Percentiles rank a stretch among this genome's conserved stretches.
These are phyloP conservation scores for Pilaira anomala DNA, from an alignment of 192 early-diverging fungal species.

Conservation along the genomic window DNA sequence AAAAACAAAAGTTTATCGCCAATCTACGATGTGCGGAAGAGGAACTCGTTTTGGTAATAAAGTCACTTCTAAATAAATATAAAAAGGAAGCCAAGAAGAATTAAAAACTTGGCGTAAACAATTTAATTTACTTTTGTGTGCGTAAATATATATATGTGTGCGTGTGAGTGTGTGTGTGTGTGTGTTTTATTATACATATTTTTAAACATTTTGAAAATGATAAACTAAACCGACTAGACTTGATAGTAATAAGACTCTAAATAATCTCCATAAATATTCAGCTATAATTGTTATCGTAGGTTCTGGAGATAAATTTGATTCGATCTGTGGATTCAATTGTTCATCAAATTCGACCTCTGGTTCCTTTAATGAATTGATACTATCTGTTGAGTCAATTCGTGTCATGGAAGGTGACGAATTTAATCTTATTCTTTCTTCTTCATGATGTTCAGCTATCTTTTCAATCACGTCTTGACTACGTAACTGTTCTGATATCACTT, in stretches of 20 bases:
- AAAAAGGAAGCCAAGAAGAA: too few species aligned
- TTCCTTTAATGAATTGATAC: background rate
- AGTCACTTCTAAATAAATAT: background rate
- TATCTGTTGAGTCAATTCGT: background rate
- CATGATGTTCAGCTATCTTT: constrained; percentile 18
- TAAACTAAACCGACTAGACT: constrained; percentile 24
- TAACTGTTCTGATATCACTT: constrained; percentile 28
- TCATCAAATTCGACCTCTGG: background rate
- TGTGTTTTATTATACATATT: too few species aligned
- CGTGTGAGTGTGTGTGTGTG: too few species aligned
- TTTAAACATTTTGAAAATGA: constrained; percentile 16
- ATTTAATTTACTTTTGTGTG: too few species aligned
- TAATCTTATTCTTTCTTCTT: background rate
- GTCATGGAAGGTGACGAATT: background rate
- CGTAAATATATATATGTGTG: too few species aligned
- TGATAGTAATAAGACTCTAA: constrained; percentile 21
- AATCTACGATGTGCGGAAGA: too few species aligned
- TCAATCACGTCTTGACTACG: constrained; percentile 35
- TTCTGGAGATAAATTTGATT: background rate
- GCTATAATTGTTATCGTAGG: background rate
- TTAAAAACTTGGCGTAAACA: too few species aligned
- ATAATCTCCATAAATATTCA: constrained; percentile 27
- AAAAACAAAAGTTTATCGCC: too few species aligned
- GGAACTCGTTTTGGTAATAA: too few species aligned
- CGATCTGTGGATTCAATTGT: too few species aligned